These are phyloP conservation scores for Zasmidium citrigriseum DNA, from an alignment of 2,329 filamentous ascomycete species.

Conservation along the genomic window DNA sequence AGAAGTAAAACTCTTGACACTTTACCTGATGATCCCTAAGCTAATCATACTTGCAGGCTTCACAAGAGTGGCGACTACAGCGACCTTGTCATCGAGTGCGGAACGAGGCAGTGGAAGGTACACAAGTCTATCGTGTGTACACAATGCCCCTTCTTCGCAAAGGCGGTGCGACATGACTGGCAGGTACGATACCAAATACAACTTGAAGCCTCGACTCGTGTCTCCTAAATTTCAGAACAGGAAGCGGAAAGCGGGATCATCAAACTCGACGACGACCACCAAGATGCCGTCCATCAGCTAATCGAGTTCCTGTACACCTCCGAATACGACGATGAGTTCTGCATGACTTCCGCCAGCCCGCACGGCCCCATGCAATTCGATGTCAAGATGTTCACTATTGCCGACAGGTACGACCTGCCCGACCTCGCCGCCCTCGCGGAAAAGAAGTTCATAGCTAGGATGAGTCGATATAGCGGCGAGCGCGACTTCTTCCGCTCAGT, in stretches of 20 bases:
- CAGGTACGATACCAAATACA: constrained; percentile 5
- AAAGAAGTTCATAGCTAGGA: neutral
- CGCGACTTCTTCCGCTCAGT: neutral
- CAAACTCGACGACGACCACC: neutral
- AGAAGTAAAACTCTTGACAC: no score
- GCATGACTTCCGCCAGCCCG: neutral
- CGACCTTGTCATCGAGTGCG: constrained; percentile 22
- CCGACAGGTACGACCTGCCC: neutral
- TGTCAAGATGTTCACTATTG: neutral
- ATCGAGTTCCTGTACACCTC: neutral
- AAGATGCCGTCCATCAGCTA: neutral
- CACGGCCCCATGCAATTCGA: neutral
- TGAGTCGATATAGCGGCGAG: neutral
- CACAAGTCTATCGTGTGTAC: constrained; percentile 25
- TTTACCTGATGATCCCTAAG: no score
- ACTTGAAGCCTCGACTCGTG: neutral
- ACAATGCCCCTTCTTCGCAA: constrained; percentile 23
- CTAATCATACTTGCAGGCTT: neutral
- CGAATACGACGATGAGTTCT: neutral
- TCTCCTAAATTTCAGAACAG: neutral
- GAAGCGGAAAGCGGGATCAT: neutral
- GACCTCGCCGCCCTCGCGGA: neutral
- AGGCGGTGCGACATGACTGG: constrained; percentile 12
- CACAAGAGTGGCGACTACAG: constrained; percentile 10
- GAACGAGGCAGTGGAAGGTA: constrained; percentile 13